Evolutionary conservation across 768 basidiomycete species (phyloP), one percentile per base, ranked within the genome.

Genomic region (Paxillus ammoniavirescens): DNA sequence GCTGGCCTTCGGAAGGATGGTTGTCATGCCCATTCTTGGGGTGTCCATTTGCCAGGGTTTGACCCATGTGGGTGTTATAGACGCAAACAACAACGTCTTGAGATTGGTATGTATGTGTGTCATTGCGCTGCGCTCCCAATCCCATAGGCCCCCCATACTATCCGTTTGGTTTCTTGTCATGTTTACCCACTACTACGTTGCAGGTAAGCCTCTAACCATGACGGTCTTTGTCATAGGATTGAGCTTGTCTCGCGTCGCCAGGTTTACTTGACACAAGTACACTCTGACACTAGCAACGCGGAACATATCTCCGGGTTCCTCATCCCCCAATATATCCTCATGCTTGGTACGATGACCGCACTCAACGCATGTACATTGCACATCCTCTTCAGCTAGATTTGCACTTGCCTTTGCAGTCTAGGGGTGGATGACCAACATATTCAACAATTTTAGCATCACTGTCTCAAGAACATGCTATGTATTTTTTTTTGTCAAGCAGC

Each of bases 41-140:
- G 79, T 87, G 12, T 61, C 81, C 10, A 76, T 90, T 1, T 80
- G 75, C 10, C 66, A 79, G 50, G 78, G 74, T 5, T 65, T 89
- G n/a, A 77, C 77, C 14, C 65, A 61, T 2, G 65, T 57, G 0
- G 21, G 79, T 1, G 41, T 87, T 7, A 78, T 87, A 17, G 59
- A 75, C 5, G 60, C 61, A 50, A 72, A 81, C 0, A 78, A 88
- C 58, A 80, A 80, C 35, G 82, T 88, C 0, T 62, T 89, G 17
- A 75, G 77, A 55, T 86, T 88, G 50, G 80, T 87, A 14, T 83
- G 83, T 79, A 82, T 88, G 86, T 86, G 52, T 63, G 85, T 72
- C 4, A 26, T 31, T 56, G 44, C 58, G 46, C 18, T 8, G 18
- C n/a, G 44, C 13, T n/a, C 28, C 26, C 48, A 15, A 37, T 26